phyloP scores from a whole-genome alignment of 345 rosid species.

The Eucalyptus tenuipes region DNA sequence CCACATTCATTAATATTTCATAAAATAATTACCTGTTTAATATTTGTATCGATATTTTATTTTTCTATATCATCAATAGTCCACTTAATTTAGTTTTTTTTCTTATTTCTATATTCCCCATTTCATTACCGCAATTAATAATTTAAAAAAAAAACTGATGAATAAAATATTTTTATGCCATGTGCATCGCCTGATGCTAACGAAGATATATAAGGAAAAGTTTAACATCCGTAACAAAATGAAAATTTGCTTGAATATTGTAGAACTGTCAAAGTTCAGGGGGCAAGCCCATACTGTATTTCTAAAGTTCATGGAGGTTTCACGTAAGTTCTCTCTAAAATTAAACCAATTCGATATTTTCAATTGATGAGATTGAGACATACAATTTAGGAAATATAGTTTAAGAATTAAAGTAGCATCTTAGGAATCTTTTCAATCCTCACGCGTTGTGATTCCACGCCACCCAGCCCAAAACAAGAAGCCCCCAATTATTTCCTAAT shows the following conservation, averaged over 20 bases:
- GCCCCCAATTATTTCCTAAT: background rate
- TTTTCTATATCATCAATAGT: background rate
- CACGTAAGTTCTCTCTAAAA: accelerated
- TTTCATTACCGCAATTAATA: background rate
- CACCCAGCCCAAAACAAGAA: background rate
- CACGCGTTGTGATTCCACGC: background rate
- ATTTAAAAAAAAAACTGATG: background rate
- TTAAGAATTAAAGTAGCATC: background rate
- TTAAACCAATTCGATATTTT: background rate
- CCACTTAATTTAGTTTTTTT: background rate
- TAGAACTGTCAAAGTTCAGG: background rate
- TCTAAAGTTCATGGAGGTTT: background rate
- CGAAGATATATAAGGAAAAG: accelerated
- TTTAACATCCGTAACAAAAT: background rate
- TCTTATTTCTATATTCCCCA: background rate
- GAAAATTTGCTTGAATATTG: background rate
- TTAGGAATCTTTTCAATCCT: background rate
- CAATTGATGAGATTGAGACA: background rate
- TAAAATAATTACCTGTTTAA: background rate
- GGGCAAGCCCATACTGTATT: background rate
- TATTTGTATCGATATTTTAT: accelerated
- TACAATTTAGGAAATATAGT: background rate
- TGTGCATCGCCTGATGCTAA: background rate
- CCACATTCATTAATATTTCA: background rate
- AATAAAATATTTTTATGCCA: background rate